phyloP scores from a whole-genome alignment of 2,329 filamentous ascomycete genomes.

The Beauveria sp. region DNA sequence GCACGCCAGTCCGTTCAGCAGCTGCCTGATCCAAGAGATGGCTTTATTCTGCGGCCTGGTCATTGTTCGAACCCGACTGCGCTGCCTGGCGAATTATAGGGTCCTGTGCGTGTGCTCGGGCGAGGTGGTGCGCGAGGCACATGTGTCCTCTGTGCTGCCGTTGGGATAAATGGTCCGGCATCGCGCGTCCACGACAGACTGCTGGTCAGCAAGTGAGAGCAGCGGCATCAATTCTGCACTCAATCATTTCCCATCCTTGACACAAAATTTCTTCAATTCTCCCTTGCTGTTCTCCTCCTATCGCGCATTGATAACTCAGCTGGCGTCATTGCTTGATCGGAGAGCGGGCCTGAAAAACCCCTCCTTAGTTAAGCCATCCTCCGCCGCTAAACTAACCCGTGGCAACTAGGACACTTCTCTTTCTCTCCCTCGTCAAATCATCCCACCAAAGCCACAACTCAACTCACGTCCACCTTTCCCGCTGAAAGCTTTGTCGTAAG shows the following conservation, averaged over 20 bases:
- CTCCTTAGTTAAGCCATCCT: conserved; percentile 12
- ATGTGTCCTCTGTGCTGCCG: conserved; percentile 10
- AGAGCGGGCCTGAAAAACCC: conserved; percentile 13
- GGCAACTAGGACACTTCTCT: conserved; percentile 22
- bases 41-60: background rate
- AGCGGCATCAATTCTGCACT: background rate
- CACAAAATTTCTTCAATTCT: background rate
- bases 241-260: background rate
- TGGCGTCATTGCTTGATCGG: conserved; percentile 12
- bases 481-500: conserved; percentile 16
- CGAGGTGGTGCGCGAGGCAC: background rate
- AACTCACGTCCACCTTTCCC: conserved; percentile 15
- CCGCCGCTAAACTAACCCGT: conserved; percentile 22
- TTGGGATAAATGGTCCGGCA: conserved; percentile 2
- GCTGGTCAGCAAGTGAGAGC: background rate
- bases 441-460: conserved; percentile 20
- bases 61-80: background rate
- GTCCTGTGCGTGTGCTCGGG: background rate
- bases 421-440: conserved; percentile 16
- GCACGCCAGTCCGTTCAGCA: background rate
- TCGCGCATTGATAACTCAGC: conserved; percentile 2
- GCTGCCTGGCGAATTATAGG: background rate
- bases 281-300: background rate
- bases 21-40: background rate
- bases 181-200: background rate